Percentiles rank a stretch among this genome's conserved stretches.
Conservation (phyloP, 768 basidiomycete species). For the Rubroboletus satanas region DNA sequence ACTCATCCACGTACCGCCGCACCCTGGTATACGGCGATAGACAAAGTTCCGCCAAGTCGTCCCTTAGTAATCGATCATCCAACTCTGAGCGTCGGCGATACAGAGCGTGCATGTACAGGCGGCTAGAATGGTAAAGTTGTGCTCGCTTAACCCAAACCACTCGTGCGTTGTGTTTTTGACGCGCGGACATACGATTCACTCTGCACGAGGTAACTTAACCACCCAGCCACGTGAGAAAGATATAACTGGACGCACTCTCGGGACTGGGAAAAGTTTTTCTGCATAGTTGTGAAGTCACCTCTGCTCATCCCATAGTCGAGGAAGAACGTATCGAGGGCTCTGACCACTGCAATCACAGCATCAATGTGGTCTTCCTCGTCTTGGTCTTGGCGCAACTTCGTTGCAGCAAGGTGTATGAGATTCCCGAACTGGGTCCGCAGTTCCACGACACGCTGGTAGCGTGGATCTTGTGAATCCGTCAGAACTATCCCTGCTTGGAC, state of each 20-base stretch:
- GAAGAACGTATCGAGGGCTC: constrained; percentile 72
- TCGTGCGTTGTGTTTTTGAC: constrained; percentile 74
- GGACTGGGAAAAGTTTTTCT: constrained; percentile 41
- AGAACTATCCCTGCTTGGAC: constrained; percentile 75
- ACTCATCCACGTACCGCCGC: constrained; percentile 49
- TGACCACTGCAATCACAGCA: constrained; percentile 68
- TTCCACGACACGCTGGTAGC: constrained; percentile 59
- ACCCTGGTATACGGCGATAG: constrained; percentile 78
- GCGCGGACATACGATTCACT: constrained; percentile 60
- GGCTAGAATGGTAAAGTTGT: constrained; percentile 70
- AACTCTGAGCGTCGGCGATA: constrained; percentile 70
- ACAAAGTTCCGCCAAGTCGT: constrained; percentile 68
- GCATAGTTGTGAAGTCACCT: constrained; percentile 55
- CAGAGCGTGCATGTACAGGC: constrained; percentile 72
- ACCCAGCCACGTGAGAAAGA: not conserved
- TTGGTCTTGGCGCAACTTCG: constrained; percentile 54
- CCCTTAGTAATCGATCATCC: constrained; percentile 62
- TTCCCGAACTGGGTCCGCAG: constrained; percentile 65
- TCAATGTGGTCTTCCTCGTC: constrained; percentile 84
- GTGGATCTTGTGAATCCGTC: constrained; percentile 66
- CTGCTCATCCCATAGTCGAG: constrained; percentile 65
- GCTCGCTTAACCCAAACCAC: constrained; percentile 74
- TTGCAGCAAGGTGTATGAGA: constrained; percentile 64
- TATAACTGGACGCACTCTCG: constrained; percentile 21
- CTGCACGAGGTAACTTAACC: constrained; percentile 31